Evolutionary conservation across 352 stramenopile species (phyloP).

Genomic region (Phytophthora litchii): DNA sequence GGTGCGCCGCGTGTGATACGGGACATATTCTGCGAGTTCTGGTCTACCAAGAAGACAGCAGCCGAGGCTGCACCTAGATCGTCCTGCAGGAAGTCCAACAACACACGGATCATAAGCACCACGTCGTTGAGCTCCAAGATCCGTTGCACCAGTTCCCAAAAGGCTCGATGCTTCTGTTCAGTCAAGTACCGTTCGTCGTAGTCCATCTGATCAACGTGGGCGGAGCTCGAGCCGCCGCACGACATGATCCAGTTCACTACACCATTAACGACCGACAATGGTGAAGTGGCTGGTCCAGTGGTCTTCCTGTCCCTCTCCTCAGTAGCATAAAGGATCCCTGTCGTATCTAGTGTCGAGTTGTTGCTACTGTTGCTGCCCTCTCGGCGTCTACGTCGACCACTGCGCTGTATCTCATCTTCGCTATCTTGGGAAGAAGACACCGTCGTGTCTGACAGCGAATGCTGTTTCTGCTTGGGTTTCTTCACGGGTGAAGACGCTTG

Average conservation of each 20-base stretch:
- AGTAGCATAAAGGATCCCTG: constrained; percentile 3
- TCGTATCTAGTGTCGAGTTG: constrained; percentile 4
- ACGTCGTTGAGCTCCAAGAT: constrained; percentile 75
- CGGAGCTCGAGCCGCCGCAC: constrained; percentile 6
- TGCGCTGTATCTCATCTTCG: constrained; percentile 31
- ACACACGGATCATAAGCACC: constrained; percentile 71
- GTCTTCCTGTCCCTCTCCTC: constrained; percentile 1
- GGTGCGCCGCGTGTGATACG: constrained; percentile 57
- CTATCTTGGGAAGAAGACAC: constrained; percentile 44
- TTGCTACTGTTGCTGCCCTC: constrained; percentile 3
- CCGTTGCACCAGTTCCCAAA: constrained; percentile 79
- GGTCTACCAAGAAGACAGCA: constrained; percentile 78
- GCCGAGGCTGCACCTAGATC: constrained; percentile 55
- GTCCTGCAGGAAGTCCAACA: constrained; percentile 70
- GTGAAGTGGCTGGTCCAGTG: not conserved
- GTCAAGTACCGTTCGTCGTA: constrained; percentile 45
- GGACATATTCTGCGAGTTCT: constrained; percentile 79
- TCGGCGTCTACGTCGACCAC: constrained; percentile 21
- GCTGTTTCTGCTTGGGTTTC: constrained; percentile 32
- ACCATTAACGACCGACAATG: constrained; percentile 13
- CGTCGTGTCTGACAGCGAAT: constrained; percentile 66
- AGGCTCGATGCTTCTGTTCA: constrained; percentile 74
- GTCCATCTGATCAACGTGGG: constrained; percentile 5
- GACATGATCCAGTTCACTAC: constrained; percentile 27
- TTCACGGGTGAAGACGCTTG: constrained; percentile 1